Conservation (phyloP, 1,139 yeast species). For the Candida sp. region DNA sequence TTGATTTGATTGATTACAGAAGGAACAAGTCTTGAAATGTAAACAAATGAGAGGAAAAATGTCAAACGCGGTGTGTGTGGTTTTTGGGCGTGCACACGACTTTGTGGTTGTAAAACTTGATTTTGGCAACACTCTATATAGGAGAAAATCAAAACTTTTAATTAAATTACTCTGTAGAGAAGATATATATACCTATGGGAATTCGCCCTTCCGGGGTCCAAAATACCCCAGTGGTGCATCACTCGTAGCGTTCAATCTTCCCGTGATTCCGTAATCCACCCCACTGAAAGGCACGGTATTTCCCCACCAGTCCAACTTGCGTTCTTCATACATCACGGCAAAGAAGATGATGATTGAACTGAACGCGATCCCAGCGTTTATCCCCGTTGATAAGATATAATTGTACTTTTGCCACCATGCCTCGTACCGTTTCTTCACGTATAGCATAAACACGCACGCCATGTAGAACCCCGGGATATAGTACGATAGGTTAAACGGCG, state of each 20-base stretch:
- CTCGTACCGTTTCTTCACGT: conserved; percentile 44
- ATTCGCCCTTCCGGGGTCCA: conserved; percentile 35
- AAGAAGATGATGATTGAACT: conserved; percentile 55
- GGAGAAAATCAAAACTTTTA: too few relatives aligned
- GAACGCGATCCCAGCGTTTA: conserved; percentile 59
- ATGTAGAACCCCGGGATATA: conserved; percentile 46
- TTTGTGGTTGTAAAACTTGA: not conserved
- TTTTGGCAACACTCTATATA: too few relatives aligned
- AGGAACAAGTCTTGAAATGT: not conserved
- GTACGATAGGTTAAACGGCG: conserved; percentile 58
- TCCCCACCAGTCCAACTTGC: conserved; percentile 61
- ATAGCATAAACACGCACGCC: conserved; percentile 49
- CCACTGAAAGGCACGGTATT: conserved; percentile 48
- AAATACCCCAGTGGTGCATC: conserved; percentile 46
- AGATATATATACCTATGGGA: not conserved
- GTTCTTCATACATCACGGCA: conserved; percentile 50
- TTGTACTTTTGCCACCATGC: conserved; percentile 67
- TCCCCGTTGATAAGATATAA: conserved; percentile 54
- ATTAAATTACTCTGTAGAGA: too few relatives aligned
- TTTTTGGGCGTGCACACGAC: not conserved
- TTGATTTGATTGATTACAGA: not conserved
- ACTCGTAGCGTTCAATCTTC: conserved; percentile 19
- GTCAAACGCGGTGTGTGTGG: too few relatives aligned
- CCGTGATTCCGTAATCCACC: conserved; percentile 30
- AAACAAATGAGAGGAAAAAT: not conserved